Base-by-base conservation (phyloP, 129 eudicot species). In the Flaveria ramosissima region DNA sequence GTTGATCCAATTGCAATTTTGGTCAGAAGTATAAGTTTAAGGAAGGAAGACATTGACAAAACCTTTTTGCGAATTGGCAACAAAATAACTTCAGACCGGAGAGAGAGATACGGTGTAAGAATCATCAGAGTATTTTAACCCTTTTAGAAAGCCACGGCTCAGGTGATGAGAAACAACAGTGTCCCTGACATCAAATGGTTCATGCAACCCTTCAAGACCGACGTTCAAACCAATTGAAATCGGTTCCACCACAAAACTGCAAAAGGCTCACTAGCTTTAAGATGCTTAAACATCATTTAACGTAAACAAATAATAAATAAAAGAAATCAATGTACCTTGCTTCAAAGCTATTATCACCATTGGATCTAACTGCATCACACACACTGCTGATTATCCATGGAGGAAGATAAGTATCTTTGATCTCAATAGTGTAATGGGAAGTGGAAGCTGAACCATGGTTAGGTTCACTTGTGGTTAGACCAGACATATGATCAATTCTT, bases 371-470 rank as follows among this genome's bases (percentile, higher is more conserved):
- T 23, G 84, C 85, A 74, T 84, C 84, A 71, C 96, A 95, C 46
- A 91, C 68, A 70, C 80, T 75, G 77, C 81, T 74, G 71, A 81
- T 77, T 83, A 86, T 82, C 99, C 99, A 95, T 75, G 99, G 99
- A 10, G 99, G 96, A 78, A 95, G 87, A 88, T 82, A 89, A 1
- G 88, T 78, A 84, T 84, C 99, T 61, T 84, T 91, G 53, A 95
- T 85, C 80, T 95, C 99, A 65, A 95, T 77, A 78, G 85, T 86
- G 81, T 89, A 89, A 81, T 90, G 78, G 65, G 84, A 63, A 26
- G 45, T 27, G 42, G 68, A 74, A 61, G 84, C 68, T 61, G 90
- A 79, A 68, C 86, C 82, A 43, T 75, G 80, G 57, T 74, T 73
- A 57, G 86, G 74, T 77, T 83, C 90, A 30, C 53, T 78, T 65